These are phyloP conservation scores for Nemania sp. DNA, from an alignment of 2,329 filamentous ascomycete genomes.

Conservation along the genomic window DNA sequence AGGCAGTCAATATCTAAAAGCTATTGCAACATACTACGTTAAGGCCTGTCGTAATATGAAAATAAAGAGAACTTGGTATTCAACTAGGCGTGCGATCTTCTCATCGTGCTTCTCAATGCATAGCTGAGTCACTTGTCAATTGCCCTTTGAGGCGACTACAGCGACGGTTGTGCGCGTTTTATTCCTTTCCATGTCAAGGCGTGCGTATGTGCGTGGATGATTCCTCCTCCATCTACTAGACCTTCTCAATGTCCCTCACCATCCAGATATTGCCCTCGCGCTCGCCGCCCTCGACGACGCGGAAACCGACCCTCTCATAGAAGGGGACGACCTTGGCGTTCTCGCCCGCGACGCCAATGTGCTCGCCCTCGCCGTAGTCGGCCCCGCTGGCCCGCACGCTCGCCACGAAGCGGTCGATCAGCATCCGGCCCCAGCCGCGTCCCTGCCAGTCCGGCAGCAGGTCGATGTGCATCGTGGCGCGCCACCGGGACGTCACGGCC, in stretches of 20 bases:
- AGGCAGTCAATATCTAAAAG: constrained; percentile 10
- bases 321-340: constrained; percentile 54
- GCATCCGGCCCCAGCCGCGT: constrained; percentile 52
- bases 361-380: constrained; percentile 46
- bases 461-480: constrained; percentile 56
- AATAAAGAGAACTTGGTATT: constrained; percentile 8
- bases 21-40: constrained; percentile 2
- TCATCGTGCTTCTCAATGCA: neutral
- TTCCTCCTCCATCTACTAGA: neutral
- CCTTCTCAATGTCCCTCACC: constrained; percentile 42
- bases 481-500: constrained; percentile 42
- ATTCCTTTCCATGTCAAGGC: neutral
- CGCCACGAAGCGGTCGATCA: constrained; percentile 45
- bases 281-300: constrained; percentile 40
- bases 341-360: constrained; percentile 51
- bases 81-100: neutral
- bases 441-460: constrained; percentile 49
- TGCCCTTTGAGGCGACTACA: too few relatives aligned
- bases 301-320: constrained; percentile 54
- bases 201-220: too few relatives aligned
- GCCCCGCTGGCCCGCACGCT: constrained; percentile 38
- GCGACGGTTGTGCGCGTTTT: neutral
- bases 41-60: constrained; percentile 8
- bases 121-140: too few relatives aligned
- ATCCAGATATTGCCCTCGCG: constrained; percentile 47